These are phyloP conservation scores for Eutypa lata DNA, from an alignment of 2,329 filamentous ascomycete genomes.

Conservation along the genomic window DNA sequence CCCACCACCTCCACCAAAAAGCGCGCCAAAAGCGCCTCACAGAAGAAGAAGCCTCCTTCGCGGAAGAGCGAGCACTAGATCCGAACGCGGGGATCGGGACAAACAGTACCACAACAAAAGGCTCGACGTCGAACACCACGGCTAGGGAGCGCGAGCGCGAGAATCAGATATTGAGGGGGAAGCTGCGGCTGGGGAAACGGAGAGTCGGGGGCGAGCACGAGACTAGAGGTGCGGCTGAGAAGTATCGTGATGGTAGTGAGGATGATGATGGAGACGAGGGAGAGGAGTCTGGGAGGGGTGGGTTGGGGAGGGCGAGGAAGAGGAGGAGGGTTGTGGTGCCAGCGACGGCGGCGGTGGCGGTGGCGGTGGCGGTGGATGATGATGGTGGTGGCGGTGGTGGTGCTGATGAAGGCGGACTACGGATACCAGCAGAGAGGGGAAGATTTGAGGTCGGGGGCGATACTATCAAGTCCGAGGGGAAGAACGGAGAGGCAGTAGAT, in stretches of 20 bases:
- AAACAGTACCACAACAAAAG: neutral
- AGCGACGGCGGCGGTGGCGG: slow-evolving; percentile 6
- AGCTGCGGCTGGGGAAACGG: slow-evolving; percentile 19
- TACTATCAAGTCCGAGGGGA: no score
- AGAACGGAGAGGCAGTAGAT: no score
- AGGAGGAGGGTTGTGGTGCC: slow-evolving; percentile 6
- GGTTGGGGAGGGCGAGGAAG: slow-evolving; percentile 28
- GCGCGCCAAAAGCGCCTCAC: slow-evolving; percentile 2
- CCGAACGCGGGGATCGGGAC: slow-evolving; percentile 23
- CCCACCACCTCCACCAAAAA: no score
- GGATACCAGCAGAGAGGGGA: no score
- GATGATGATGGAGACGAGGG: slow-evolving; percentile 20
- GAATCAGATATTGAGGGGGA: slow-evolving; percentile 17
- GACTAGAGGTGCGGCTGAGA: no score
- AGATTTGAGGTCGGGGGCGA: neutral
- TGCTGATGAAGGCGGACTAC: no score
- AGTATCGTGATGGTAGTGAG: slow-evolving; percentile 3
- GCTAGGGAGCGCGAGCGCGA: slow-evolving; percentile 15
- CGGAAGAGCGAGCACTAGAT: slow-evolving; percentile 19
- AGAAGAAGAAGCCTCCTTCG: slow-evolving; percentile 19
- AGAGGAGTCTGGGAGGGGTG: slow-evolving; percentile 28
- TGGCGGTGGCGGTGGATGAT: no score
- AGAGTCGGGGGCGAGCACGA: slow-evolving; percentile 2
- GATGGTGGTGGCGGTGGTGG: neutral
- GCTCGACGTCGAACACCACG: no score